Evolutionary conservation across 2,329 filamentous ascomycete genomes (phyloP).

Genomic region (Diaporthe sp.): DNA sequence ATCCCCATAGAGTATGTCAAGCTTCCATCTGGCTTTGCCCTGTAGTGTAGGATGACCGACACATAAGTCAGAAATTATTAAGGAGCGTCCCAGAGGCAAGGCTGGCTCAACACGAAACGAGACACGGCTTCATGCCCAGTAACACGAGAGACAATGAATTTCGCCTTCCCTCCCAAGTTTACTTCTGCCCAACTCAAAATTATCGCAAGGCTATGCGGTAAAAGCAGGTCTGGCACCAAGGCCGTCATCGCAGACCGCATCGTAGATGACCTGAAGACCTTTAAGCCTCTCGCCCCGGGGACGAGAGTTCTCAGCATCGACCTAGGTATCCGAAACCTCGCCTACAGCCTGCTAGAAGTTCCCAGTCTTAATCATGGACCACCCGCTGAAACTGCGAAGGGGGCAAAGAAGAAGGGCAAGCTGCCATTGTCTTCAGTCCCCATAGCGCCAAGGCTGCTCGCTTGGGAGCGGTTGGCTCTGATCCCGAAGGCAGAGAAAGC

Average conservation of each 20-base stretch:
- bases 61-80: neutral
- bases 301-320: slow-evolving; percentile 81
- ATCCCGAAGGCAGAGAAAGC: slow-evolving; percentile 36
- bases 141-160: slow-evolving; percentile 31
- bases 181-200: slow-evolving; percentile 32
- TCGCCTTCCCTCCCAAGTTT: slow-evolving; percentile 32
- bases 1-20: slow-evolving; percentile 2
- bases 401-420: neutral
- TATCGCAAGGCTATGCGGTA: slow-evolving; percentile 37
- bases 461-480: slow-evolving; percentile 47
- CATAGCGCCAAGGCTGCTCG: slow-evolving; percentile 41
- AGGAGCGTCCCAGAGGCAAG: neutral
- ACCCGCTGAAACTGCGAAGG: neutral
- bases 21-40: neutral
- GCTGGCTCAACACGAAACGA: neutral
- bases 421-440: slow-evolving; percentile 48
- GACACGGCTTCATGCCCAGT: neutral
- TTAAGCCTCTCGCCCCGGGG: slow-evolving; percentile 44
- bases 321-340: slow-evolving; percentile 87
- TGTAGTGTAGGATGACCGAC: slow-evolving; percentile 9
- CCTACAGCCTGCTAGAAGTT: slow-evolving; percentile 73
- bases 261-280: slow-evolving; percentile 51
- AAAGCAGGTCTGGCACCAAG: slow-evolving; percentile 66
- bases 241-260: slow-evolving; percentile 66
- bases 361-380: neutral